These are phyloP conservation scores for Crithidia fasciculata DNA, from an alignment of 208 protist genomes.

Conservation along the genomic window DNA sequence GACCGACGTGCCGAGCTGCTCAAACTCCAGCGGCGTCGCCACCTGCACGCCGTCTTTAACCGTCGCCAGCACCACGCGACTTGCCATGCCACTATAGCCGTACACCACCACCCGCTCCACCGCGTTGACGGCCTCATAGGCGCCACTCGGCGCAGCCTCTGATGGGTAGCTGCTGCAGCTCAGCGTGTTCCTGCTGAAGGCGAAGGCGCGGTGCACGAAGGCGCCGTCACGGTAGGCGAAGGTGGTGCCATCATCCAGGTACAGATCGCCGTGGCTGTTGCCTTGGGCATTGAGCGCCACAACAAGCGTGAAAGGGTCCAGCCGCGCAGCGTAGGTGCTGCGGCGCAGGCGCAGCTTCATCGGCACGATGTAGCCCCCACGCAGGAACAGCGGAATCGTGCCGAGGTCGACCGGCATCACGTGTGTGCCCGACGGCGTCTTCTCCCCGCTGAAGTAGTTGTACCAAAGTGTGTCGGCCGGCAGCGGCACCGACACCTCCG, in stretches of 20 bases:
- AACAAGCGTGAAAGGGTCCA: slow-evolving; percentile 95
- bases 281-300: slow-evolving; percentile 84
- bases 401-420: slow-evolving; percentile 63
- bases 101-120: slow-evolving; percentile 80
- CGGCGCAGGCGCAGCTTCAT: slow-evolving; percentile 91
- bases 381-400: slow-evolving; percentile 94
- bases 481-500: slow-evolving; percentile 67
- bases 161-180: slow-evolving; percentile 20
- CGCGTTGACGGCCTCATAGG: slow-evolving; percentile 32
- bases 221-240: slow-evolving; percentile 68
- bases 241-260: slow-evolving; percentile 76
- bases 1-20: slow-evolving; percentile 53
- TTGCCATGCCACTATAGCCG: slow-evolving; percentile 47
- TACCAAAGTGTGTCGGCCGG: slow-evolving; percentile 82
- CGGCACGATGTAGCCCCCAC: slow-evolving; percentile 93
- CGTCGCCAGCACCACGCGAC: slow-evolving; percentile 10
- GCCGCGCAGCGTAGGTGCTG: slow-evolving; percentile 67
- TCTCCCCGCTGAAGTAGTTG: slow-evolving; percentile 61
- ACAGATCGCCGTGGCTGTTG: slow-evolving; percentile 74
- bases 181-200: slow-evolving; percentile 52
- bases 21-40: slow-evolving; percentile 53
- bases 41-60: slow-evolving; percentile 2
- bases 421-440: slow-evolving; percentile 4
- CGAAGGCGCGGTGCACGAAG: slow-evolving; percentile 59
- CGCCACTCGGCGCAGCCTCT: neutral